phyloP scores from a whole-genome alignment of 768 basidiomycete species.

The Dendrothele bispora region DNA sequence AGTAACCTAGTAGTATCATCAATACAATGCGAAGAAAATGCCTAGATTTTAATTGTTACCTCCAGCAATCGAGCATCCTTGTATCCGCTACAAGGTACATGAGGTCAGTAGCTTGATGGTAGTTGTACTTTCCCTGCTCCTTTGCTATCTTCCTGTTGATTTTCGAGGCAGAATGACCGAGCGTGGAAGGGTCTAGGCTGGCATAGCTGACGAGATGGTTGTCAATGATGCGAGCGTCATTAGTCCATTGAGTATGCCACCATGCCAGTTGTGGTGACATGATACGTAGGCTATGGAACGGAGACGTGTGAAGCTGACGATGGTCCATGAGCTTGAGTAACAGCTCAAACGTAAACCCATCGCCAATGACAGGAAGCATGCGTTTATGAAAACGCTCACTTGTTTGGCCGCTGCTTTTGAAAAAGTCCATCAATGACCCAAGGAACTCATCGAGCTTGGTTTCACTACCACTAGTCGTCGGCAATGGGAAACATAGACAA shows the following conservation, averaged over 20 bases:
- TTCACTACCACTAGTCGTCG: slow-evolving; percentile 2
- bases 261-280: background rate
- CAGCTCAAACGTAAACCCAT: slow-evolving; percentile 10
- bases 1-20: slow-evolving; percentile 1
- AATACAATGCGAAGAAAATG: background rate
- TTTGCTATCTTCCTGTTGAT: slow-evolving; percentile 7
- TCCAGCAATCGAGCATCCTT: slow-evolving; percentile 21
- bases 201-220: slow-evolving; percentile 1
- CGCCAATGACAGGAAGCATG: slow-evolving; percentile 1
- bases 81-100: slow-evolving; percentile 11
- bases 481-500: background rate
- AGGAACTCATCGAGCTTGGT: background rate
- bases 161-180: slow-evolving; percentile 10
- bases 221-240: slow-evolving; percentile 5
- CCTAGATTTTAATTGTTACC: slow-evolving; percentile 11
- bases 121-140: slow-evolving; percentile 16
- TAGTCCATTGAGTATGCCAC: slow-evolving; percentile 10
- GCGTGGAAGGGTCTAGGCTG: slow-evolving; percentile 14
- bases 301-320: slow-evolving; percentile 7
- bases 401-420: slow-evolving; percentile 4
- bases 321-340: slow-evolving; percentile 2
- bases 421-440: slow-evolving; percentile 8
- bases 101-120: slow-evolving; percentile 8
- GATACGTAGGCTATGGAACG: slow-evolving; percentile 1
- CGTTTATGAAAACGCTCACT: background rate